Conservation (phyloP, 805 yeast genomes). For the Brettanomyces naardenensis region DNA sequence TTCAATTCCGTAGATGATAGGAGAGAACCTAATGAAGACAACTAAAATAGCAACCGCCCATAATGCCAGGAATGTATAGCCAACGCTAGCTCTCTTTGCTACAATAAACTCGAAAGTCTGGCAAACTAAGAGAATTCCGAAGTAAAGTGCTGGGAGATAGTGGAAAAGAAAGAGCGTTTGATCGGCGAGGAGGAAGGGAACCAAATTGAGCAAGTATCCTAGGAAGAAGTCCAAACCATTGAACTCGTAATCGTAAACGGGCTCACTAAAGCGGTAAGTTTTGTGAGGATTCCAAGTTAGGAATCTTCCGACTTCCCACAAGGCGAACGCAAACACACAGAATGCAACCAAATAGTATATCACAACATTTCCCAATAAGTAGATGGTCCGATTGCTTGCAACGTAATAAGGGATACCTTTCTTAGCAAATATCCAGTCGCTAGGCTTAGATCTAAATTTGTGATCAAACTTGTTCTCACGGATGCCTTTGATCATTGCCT, state of each 20-base stretch:
- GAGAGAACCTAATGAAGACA: slow-evolving; percentile 27
- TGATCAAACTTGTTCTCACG: slow-evolving; percentile 29
- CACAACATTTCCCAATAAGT: slow-evolving; percentile 57
- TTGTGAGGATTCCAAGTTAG: slow-evolving; percentile 16
- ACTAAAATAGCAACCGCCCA: slow-evolving; percentile 15
- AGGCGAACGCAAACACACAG: slow-evolving; percentile 20
- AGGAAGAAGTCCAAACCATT: slow-evolving; percentile 30
- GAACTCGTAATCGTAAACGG: slow-evolving; percentile 14
- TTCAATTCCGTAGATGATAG: slow-evolving; percentile 37
- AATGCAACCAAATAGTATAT: slow-evolving; percentile 42
- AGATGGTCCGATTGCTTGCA: slow-evolving; percentile 34
- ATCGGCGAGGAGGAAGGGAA: slow-evolving; percentile 42
- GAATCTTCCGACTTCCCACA: slow-evolving; percentile 9
- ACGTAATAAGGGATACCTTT: slow-evolving; percentile 57
- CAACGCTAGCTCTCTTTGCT: slow-evolving; percentile 21
- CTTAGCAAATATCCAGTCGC: slow-evolving; percentile 52
- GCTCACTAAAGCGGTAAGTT: slow-evolving; percentile 1
- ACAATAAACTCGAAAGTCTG: slow-evolving; percentile 37
- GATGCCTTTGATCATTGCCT: slow-evolving; percentile 44
- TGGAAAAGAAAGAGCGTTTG: slow-evolving; percentile 35
- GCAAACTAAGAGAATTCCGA: slow-evolving; percentile 36
- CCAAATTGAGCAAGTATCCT: slow-evolving; percentile 52
- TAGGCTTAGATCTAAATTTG: slow-evolving; percentile 26
- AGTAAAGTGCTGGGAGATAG: slow-evolving; percentile 43
- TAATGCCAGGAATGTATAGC: slow-evolving; percentile 18